Conservation (phyloP, 2,329 filamentous ascomycete species). For the Cercospora nicotianae region DNA sequence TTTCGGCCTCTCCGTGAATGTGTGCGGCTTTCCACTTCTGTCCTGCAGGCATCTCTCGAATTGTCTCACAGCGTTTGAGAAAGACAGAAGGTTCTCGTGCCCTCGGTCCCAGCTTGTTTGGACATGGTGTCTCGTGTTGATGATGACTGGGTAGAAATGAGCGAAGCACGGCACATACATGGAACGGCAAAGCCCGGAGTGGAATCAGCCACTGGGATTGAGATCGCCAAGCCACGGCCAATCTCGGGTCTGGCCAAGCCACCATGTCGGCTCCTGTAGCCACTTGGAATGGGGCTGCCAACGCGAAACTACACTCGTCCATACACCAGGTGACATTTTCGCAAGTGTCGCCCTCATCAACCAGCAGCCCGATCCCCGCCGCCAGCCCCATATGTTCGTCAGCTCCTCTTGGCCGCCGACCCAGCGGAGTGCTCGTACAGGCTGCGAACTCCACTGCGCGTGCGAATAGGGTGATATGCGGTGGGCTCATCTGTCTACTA, state of each 20-base stretch:
- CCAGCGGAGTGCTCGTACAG: not conserved
- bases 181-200: not conserved
- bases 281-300: not conserved
- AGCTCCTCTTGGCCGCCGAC: not conserved
- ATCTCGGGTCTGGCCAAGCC: not conserved
- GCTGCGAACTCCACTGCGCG: not conserved
- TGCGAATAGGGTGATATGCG: not conserved
- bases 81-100: too few relatives aligned
- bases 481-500: too few relatives aligned
- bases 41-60: not conserved
- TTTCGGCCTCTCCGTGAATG: not conserved
- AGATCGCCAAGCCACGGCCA: not conserved
- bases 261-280: not conserved
- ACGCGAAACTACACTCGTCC: not conserved
- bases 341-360: not conserved
- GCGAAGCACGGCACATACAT: not conserved
- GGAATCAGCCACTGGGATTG: not conserved
- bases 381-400: not conserved
- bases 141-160: not conserved
- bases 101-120: too few relatives aligned
- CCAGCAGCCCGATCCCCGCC: not conserved
- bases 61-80: too few relatives aligned
- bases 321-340: not conserved
- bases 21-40: not conserved
- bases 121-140: not conserved